A percentile compares a stretch with the other conserved stretches of the same genome.
These are phyloP conservation scores for Heliosperma pusillum DNA, from an alignment of 148 eudicot genomes.

Conservation along the genomic window DNA sequence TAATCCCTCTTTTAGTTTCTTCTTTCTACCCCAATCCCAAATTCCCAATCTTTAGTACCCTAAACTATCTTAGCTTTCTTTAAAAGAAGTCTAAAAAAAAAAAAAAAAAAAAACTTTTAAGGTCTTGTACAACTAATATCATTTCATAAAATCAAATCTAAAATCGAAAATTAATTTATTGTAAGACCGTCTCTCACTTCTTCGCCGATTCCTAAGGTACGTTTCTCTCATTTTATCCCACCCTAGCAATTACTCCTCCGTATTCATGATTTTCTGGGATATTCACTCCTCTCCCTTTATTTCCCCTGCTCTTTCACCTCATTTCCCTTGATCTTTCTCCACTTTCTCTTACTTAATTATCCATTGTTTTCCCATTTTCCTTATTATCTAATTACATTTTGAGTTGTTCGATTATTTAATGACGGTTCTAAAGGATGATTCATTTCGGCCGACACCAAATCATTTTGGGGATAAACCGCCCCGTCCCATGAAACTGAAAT, in stretches of 20 bases:
- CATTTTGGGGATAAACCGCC: too few species aligned
- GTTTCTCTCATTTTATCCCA: slow-evolving; percentile 1
- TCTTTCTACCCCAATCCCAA: background rate
- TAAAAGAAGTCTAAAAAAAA: background rate
- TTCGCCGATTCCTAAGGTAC: slow-evolving; percentile 11
- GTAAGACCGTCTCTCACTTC: background rate
- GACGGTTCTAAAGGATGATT: too few species aligned
- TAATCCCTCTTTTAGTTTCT: background rate
- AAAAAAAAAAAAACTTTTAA: background rate
- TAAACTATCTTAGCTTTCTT: background rate
- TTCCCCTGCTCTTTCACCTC: background rate
- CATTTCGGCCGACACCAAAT: too few species aligned
- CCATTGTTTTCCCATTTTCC: background rate
- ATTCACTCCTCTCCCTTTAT: background rate
- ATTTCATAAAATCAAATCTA: too few species aligned
- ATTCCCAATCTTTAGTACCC: background rate
- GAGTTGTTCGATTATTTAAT: too few species aligned
- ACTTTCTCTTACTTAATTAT: background rate
- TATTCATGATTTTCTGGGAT: slow-evolving; percentile 16
- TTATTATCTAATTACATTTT: background rate
- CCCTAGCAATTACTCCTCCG: slow-evolving; percentile 1
- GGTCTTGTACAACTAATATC: background rate
- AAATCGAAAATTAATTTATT: too few species aligned
- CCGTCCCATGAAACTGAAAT: background rate
- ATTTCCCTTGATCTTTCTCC: background rate